These are phyloP conservation scores for Claviceps pazoutovae DNA, from an alignment of 2,329 filamentous ascomycete genomes.

Conservation along the genomic window DNA sequence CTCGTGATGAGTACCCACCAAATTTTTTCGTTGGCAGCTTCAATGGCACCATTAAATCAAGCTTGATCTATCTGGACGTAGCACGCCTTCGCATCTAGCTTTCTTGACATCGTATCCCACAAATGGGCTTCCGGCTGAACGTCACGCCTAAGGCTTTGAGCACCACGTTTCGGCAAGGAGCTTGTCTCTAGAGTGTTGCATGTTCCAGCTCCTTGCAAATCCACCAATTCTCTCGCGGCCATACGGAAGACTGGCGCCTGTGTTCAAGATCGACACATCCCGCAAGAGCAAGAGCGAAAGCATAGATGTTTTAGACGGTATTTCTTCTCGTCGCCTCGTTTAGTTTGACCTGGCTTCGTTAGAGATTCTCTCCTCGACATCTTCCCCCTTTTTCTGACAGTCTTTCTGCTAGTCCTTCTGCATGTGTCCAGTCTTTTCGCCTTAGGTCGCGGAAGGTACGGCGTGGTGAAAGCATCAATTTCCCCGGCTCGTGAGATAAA, in stretches of 20 bases:
- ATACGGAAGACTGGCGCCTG: constrained; percentile 19
- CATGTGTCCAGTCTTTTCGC: background rate
- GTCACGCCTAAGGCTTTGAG: constrained; percentile 13
- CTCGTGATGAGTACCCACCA: background rate
- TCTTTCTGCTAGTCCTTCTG: background rate
- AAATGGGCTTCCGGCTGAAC: constrained; percentile 24
- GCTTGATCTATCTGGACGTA: constrained; percentile 23
- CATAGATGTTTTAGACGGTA: constrained; percentile 26
- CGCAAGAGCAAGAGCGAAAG: constrained; percentile 48
- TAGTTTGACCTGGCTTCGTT: constrained; percentile 7
- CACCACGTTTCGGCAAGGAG: constrained; percentile 15
- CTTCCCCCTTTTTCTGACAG: background rate
- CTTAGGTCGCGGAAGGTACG: constrained; percentile 13
- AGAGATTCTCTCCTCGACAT: background rate
- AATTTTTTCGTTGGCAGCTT: constrained; percentile 5
- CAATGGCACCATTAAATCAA: constrained; percentile 25
- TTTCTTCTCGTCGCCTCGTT: constrained; percentile 11
- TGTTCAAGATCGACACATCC: constrained; percentile 24
- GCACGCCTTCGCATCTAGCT: constrained; percentile 22
- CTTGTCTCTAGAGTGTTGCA: constrained; percentile 24
- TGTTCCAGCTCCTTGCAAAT: constrained; percentile 12
- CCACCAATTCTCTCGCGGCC: background rate
- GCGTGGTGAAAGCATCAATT: constrained; percentile 20
- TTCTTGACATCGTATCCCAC: constrained; percentile 17
- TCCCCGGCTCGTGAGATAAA: constrained; percentile 23